Conservation (phyloP, 1,139 yeast species). For the Saccharomycopsis phalli region DNA sequence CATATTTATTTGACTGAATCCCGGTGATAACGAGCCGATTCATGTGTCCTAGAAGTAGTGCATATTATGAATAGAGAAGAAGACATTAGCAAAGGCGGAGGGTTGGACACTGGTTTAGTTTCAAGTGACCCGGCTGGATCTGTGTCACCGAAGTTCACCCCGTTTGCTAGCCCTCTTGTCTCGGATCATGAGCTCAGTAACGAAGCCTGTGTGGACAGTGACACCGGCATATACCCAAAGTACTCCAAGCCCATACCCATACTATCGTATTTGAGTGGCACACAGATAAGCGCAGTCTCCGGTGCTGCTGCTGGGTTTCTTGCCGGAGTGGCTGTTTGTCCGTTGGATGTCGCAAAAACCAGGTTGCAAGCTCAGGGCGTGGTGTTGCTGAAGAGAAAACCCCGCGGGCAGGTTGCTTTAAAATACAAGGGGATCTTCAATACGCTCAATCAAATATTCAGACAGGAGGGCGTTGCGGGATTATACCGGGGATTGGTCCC, state of each 20-base stretch:
- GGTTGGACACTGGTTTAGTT: no score
- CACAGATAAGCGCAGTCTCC: slow-evolving; percentile 51
- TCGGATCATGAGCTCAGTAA: not conserved
- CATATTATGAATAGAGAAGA: no score
- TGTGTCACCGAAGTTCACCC: not conserved
- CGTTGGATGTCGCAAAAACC: slow-evolving; percentile 89
- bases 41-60: no score
- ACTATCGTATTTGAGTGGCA: slow-evolving; percentile 24
- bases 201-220: no score
- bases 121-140: no score
- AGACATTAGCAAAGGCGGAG: no score
- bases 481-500: slow-evolving; percentile 88
- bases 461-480: slow-evolving; percentile 76
- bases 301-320: slow-evolving; percentile 91
- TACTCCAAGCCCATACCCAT: slow-evolving; percentile 9
- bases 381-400: slow-evolving; percentile 13
- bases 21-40: no score
- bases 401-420: slow-evolving; percentile 6
- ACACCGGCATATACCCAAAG: no score
- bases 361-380: slow-evolving; percentile 90
- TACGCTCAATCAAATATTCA: slow-evolving; percentile 53
- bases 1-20: no score
- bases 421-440: slow-evolving; percentile 50
- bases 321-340: slow-evolving; percentile 88
- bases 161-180: not conserved